Evolutionary conservation across 192 early-diverging fungal genomes (phyloP).

Genomic region (Linnemannia zychae): DNA sequence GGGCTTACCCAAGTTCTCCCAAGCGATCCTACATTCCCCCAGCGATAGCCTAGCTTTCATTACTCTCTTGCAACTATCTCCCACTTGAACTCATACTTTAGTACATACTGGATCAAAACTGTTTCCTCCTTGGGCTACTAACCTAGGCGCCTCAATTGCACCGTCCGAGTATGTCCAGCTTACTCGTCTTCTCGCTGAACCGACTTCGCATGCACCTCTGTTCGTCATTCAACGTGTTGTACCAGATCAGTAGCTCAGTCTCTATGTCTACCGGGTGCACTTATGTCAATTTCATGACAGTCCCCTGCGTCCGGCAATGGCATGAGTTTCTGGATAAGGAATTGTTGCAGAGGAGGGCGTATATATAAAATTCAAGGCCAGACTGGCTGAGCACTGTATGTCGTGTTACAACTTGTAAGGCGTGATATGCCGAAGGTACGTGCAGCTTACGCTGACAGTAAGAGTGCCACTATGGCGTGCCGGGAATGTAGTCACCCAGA

Average conservation of each 20-base stretch:
- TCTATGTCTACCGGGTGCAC: no score
- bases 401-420: not conserved
- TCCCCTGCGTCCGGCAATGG: no score
- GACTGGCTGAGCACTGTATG: no score
- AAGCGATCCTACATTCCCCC: constrained; percentile 27
- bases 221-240: no score
- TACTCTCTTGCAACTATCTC: not conserved
- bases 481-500: not conserved
- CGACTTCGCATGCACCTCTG: no score
- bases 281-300: no score
- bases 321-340: no score
- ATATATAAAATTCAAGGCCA: no score
- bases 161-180: constrained; percentile 13
- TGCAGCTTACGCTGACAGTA: not conserved
- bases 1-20: constrained; percentile 47
- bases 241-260: no score
- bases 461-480: not conserved
- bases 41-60: constrained; percentile 11
- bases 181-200: no score
- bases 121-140: constrained; percentile 48
- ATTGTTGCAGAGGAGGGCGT: no score
- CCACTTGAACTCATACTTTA: constrained; percentile 35
- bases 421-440: not conserved
- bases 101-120: constrained; percentile 30
- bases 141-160: constrained; percentile 39